These are phyloP conservation scores for Porphyridium purpureum DNA, from an alignment of 23 red algal species.

Conservation along the genomic window DNA sequence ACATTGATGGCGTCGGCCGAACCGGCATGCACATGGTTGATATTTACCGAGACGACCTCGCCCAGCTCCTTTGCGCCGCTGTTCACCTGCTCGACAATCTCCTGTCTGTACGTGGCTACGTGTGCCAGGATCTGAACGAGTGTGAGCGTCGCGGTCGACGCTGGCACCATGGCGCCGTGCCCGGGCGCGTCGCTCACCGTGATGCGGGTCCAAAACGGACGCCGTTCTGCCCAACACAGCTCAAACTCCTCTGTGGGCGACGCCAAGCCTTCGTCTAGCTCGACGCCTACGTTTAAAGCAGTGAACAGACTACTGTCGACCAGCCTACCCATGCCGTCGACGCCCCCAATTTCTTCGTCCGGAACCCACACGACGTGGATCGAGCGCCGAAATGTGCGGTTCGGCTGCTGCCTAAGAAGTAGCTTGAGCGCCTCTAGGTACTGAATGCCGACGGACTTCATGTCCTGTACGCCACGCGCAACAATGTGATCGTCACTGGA, in stretches of 20 bases:
- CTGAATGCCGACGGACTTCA: slow-evolving; percentile 84
- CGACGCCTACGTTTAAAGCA: slow-evolving; percentile 24
- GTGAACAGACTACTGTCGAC: slow-evolving; percentile 16
- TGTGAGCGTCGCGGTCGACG: slow-evolving; percentile 30
- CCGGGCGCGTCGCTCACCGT: slow-evolving; percentile 26
- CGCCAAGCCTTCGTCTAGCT: slow-evolving; percentile 77
- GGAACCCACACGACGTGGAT: slow-evolving; percentile 62
- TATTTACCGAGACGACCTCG: slow-evolving; percentile 50
- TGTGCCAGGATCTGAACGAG: slow-evolving; percentile 17
- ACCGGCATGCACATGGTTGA: slow-evolving; percentile 40
- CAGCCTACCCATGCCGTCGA: slow-evolving; percentile 62
- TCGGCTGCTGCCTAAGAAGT: too few species aligned
- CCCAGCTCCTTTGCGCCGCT: slow-evolving; percentile 22
- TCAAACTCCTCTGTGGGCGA: slow-evolving; percentile 10
- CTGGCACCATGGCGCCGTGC: slow-evolving; percentile 72
- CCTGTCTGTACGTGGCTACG: slow-evolving; percentile 19
- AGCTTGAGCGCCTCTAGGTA: slow-evolving; percentile 66
- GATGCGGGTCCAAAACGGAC: slow-evolving; percentile 64
- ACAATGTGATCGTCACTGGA: slow-evolving; percentile 26
- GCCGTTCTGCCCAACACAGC: slow-evolving; percentile 71
- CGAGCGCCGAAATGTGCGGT: slow-evolving; percentile 12
- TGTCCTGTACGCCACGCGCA: slow-evolving; percentile 83
- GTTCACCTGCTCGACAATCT: slow-evolving; percentile 3
- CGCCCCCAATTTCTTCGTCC: slow-evolving; percentile 94
- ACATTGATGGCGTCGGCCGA: slow-evolving; percentile 56